Percentiles rank a stretch among this genome's conserved stretches.
Evolutionary conservation across 306 rosid species (phyloP).

Genomic region (Abrus pulchellus): DNA sequence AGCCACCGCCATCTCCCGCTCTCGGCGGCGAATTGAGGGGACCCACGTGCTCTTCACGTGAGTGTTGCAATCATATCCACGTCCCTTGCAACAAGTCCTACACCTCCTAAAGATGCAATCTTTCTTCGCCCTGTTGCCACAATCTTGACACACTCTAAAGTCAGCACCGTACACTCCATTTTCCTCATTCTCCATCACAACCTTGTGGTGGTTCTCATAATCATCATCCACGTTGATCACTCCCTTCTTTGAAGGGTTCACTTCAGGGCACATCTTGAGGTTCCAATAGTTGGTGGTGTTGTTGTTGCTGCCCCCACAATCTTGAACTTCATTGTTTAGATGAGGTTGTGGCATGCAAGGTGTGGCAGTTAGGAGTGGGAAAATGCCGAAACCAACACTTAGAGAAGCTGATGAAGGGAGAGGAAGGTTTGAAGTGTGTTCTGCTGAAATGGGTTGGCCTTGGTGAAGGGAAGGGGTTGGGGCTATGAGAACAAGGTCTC

Average conservation of each 20-base stretch:
- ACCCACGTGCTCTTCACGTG: constrained; percentile 94
- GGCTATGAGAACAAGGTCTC: constrained; percentile 79
- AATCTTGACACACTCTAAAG: constrained; percentile 70
- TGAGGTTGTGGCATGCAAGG: constrained; percentile 56
- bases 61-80: constrained; percentile 71
- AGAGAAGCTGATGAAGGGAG: constrained; percentile 68
- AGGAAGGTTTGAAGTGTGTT: constrained; percentile 59
- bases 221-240: constrained; percentile 41
- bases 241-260: constrained; percentile 46
- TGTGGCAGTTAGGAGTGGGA: constrained; percentile 76
- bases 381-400: constrained; percentile 83
- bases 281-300: constrained; percentile 47
- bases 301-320: background rate
- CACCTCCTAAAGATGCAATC: constrained; percentile 74
- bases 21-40: constrained; percentile 73
- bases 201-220: background rate
- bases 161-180: constrained; percentile 54
- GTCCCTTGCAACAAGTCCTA: constrained; percentile 85
- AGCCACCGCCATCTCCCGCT: constrained; percentile 51
- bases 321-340: constrained; percentile 46
- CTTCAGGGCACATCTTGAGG: constrained; percentile 62
- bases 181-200: constrained; percentile 47
- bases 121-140: constrained; percentile 87
- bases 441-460: constrained; percentile 63
- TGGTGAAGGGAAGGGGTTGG: constrained; percentile 63